Base-by-base conservation (phyloP, 306 rosid genomes). In the Casuarina cunninghamiana region DNA sequence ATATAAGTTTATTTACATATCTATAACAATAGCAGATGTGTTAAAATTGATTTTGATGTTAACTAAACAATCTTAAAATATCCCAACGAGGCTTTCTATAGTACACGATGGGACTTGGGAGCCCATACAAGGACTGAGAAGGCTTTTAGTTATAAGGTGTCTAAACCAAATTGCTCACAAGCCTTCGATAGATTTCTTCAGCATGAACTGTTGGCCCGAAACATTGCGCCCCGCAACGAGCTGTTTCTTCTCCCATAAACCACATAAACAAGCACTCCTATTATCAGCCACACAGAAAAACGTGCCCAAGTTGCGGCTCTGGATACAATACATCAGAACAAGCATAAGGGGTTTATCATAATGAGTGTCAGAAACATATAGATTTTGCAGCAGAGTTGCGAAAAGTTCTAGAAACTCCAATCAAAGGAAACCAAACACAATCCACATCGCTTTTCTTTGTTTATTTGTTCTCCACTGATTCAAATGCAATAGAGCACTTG, bases 241-340 rank as follows among this genome's bases (percentile, higher is more conserved):
- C 98, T 94, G 80, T 92, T 96, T 10, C 73, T 89, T 84, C 97
- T 83, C 39, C 98, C 97, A 51, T 94, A 92, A 72, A 88, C 75
- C 17, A 71, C 73, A 58, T 94, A 91, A 54, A 94, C 83, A 12
- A 87, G 26, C 57, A 83, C 83, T 57, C 98, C 98, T 41, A 90
- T 43, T 9, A 82, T 76, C 65, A 94, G 70, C 98, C 98, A 94
- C 62, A 92, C 78, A 9, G 97, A 89, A 69, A 92, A 96, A n/a
- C 97, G 89, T 4, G 82, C 69, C 97, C 98, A 94, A 4, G 98
- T 94, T 26, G 67, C 82, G 50, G 54, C 88, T 71, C 97, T 94
- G 83, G 80, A 69, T 75, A 63, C 42, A n/a, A 72, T 63, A 69
- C 12, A n/a, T n/a, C n/a, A n/a, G n/a, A n/a, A n/a, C n/a, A n/a